Evolutionary conservation across 1,284 basidiomycete species (phyloP), one percentile per base, ranked within the genome.

Genomic region (Malassezia equina): DNA sequence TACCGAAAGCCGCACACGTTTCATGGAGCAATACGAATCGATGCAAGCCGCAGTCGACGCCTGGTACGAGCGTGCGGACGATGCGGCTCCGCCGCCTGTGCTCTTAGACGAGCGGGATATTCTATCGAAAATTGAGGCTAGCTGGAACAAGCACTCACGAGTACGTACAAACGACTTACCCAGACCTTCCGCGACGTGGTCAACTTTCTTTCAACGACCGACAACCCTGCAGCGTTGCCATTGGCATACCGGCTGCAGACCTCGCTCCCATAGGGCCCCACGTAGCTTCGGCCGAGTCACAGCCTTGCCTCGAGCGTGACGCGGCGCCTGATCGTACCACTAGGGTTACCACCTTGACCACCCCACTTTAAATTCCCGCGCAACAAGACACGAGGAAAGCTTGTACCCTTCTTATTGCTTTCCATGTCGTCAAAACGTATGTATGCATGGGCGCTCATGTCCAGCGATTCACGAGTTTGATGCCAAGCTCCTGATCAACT

Each of bases 401-500:
- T 4, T 24, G 4, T 17, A 8, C 19, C 17, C 19, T 24, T 25
- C 32, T 34, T 28, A 19, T 15, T 44, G 12, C 29, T 11, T 7
- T 42, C 39, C 36, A 58, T 58, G 55, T 58, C 55, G 39, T 58
- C 55, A 4, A 58, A 58, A 27, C 50, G 55, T 57, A 36, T 17
- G 55, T 50, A 19, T 12, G 1, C 29, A n/a, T 23, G 11, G 23
- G 23, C 46, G 23, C 47, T 13, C 15, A 23, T 7, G 19, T 33
- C 13, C 60, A 70, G 69, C 69, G 33, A 72, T 72, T 43, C 68
- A 65, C 54, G 69, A 72, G 56, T 69, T 71, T 40, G 69, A 72
- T 44, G 71, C 71, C 61, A 73, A 73, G 63, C 68, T 73, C 51
- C 61, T 73, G 54, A 63, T 73, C 59, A 72, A 72, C 64, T 73